A percentile compares a stretch with the other conserved stretches of the same genome.
Evolutionary conservation across 345 rosid species (phyloP).

Genomic region (Salix arbutifolia): DNA sequence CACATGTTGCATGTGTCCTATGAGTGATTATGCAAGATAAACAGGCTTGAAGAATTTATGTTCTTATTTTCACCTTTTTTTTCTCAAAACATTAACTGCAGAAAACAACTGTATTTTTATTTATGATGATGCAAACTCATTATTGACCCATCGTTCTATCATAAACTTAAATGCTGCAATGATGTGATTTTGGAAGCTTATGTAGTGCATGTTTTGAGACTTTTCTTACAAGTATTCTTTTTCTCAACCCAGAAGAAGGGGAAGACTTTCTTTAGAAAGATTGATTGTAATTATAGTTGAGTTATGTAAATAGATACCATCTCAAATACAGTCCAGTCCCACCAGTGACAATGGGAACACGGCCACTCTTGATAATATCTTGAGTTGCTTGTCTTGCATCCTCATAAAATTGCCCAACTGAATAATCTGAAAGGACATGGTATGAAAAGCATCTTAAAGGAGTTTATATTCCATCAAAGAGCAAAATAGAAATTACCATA

Average conservation of each 20-base stretch:
- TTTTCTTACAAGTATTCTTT: not conserved
- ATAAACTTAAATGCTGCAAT: not conserved
- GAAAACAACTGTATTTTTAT: not conserved
- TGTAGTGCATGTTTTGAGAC: too few species aligned
- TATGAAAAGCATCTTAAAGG: not conserved
- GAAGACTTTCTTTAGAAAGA: not conserved
- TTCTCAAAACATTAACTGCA: not conserved
- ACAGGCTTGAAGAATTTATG: not conserved
- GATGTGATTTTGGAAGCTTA: not conserved
- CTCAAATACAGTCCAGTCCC: conserved; percentile 92
- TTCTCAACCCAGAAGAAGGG: not conserved
- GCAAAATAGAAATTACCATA: not conserved
- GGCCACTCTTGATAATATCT: conserved; percentile 54
- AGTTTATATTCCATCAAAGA: not conserved
- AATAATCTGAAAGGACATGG: conserved; percentile 54
- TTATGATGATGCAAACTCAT: not conserved
- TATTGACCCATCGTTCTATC: not conserved
- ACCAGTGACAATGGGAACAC: conserved; percentile 78
- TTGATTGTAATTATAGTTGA: not conserved
- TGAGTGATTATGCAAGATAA: not conserved
- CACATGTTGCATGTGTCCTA: not conserved
- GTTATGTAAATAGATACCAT: conserved; percentile 48
- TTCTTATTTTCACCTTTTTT: not conserved
- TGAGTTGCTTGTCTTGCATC: conserved; percentile 73
- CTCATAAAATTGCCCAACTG: conserved; percentile 68